Percentiles rank a stretch among this genome's conserved stretches.
Conservation (phyloP, 495 filamentous ascomycete species). For the Talaromyces liani region DNA sequence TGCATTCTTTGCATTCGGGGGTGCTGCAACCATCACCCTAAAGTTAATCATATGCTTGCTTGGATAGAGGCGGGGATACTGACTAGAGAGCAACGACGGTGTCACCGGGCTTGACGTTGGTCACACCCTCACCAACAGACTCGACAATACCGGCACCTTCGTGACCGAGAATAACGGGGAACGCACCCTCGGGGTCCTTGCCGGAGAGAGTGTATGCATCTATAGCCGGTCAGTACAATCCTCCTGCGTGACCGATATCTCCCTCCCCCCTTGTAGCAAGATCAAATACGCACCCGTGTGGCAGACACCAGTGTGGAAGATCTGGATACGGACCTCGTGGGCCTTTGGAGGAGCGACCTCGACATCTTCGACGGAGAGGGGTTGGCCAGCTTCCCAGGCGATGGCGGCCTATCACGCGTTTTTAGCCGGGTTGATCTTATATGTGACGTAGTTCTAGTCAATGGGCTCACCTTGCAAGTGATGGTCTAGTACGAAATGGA, state of each 20-base stretch:
- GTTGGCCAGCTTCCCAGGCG: conserved; percentile 91
- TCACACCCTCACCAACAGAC: conserved; percentile 93
- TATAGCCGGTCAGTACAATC: conserved; percentile 21
- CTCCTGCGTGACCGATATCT: not conserved
- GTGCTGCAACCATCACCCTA: conserved; percentile 47
- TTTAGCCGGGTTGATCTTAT: not conserved
- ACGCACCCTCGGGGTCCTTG: conserved; percentile 96
- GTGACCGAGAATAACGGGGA: conserved; percentile 92
- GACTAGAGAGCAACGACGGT: conserved; percentile 96
- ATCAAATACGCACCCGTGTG: conserved; percentile 67
- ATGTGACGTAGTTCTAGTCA: not conserved
- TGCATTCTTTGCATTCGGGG: conserved; percentile 94
- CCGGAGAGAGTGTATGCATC: conserved; percentile 98
- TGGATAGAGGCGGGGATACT: conserved; percentile 4
- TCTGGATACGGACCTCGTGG: conserved; percentile 92
- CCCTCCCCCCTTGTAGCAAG: not conserved
- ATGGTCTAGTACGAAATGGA: conserved; percentile 49
- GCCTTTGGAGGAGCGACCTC: conserved; percentile 89
- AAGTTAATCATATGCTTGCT: not conserved
- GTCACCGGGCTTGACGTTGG: conserved; percentile 71
- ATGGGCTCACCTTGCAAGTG: conserved; percentile 57
- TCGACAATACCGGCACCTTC: conserved; percentile 97
- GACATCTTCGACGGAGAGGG: conserved; percentile 81
- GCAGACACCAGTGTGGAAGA: conserved; percentile 96
- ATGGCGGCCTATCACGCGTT: conserved; percentile 64